Evolutionary conservation across 2,329 filamentous ascomycete species (phyloP), one percentile per base, ranked within the genome.

Genomic region (Akanthomyces dipterigenus): DNA sequence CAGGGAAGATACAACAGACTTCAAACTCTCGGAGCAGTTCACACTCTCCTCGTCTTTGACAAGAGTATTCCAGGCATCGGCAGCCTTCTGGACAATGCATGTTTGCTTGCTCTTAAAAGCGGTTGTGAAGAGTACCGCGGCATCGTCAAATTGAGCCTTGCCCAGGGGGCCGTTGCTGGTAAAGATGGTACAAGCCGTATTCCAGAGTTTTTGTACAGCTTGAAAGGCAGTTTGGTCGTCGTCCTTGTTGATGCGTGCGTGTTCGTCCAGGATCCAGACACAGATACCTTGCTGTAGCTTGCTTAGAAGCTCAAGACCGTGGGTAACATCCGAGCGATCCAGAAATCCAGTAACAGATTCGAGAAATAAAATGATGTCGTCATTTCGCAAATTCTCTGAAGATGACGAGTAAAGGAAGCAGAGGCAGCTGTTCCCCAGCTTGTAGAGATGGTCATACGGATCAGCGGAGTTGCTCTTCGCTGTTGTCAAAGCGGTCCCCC

Each of bases 361-460:
- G 20, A 91, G 70, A 45, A 89, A 81, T 1, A 74, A 69, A 3
- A 73, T 70, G 4, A 79, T 67, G 4, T 72, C 69, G 1, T 70
- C 67, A 8, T 74, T 71, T 3, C 73, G 66, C n/a, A 80, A 72
- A 2, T 74, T 70, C 0, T 72, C 64, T 11, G 76, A 67, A 9
- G 80, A 70, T 0, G 75, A 68, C 2, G 72, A 67, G 69, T 91
- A 96, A 1, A 82, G 74, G 3, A 73, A 73, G 11, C 74, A 72
- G 48, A 93, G 75, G 0, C 83, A 75, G 16, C 76, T 71, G 60
- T 78, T 79, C 49, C 85, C 74, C 16, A 88, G 79, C 48, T 79
- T 80, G 68, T 92, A 89, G 1, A 96, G 73, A 58, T 84, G 77
- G 58, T 87, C 82, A 65, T 88, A 90, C 0, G 88, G 84, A 67